A percentile compares a stretch with the other conserved stretches of the same genome.
These are phyloP conservation scores for Eucalyptus regnans DNA, from an alignment of 345 rosid genomes.

Conservation along the genomic window DNA sequence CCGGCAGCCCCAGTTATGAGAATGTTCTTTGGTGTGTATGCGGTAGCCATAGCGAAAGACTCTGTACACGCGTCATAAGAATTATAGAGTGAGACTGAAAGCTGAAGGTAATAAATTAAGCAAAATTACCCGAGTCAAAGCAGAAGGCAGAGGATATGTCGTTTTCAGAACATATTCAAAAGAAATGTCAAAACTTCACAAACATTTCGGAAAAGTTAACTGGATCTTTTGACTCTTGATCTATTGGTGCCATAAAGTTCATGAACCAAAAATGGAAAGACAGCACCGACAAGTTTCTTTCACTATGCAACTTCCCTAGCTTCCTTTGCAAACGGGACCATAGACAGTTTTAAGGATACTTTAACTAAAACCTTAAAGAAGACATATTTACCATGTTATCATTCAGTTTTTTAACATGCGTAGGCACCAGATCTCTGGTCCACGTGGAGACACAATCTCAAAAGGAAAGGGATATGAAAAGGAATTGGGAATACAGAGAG, in stretches of 20 bases:
- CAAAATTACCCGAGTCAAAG: background rate
- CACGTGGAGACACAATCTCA: background rate
- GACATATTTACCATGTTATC: background rate
- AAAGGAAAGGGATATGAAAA: background rate
- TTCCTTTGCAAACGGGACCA: background rate
- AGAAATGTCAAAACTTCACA: background rate
- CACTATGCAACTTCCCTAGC: background rate
- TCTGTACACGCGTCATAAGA: background rate
- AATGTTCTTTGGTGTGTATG: conserved; percentile 27
- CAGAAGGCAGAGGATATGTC: background rate
- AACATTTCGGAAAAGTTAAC: background rate
- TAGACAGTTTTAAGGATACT: background rate
- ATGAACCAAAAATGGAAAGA: background rate
- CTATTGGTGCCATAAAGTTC: background rate
- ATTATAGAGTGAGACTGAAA: background rate
- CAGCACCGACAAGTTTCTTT: background rate
- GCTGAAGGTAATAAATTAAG: background rate
- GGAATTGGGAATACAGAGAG: background rate
- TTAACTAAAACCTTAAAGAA: background rate
- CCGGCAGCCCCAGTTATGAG: conserved; percentile 43
- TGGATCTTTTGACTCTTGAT: background rate
- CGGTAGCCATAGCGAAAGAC: background rate
- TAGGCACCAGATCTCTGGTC: background rate
- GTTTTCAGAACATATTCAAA: background rate
- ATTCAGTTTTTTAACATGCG: background rate